These are phyloP conservation scores for Leishmania braziliensis DNA, from an alignment of 208 protist genomes.

Conservation along the genomic window DNA sequence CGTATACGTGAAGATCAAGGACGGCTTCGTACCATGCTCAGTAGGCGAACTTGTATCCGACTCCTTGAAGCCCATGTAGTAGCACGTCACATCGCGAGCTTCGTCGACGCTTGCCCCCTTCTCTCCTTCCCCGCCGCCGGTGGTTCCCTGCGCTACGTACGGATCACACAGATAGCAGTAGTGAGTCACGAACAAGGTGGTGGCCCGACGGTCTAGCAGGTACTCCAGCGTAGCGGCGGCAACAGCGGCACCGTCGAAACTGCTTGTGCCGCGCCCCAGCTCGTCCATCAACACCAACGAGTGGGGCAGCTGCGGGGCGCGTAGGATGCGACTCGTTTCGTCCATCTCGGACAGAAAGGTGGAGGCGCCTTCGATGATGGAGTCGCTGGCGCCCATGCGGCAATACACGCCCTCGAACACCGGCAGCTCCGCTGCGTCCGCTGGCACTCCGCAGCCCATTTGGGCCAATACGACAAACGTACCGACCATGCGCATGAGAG, in stretches of 20 bases:
- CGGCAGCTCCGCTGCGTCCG: constrained; percentile 71
- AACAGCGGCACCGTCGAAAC: constrained; percentile 94
- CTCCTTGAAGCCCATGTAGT: constrained; percentile 83
- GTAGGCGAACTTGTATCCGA: not conserved
- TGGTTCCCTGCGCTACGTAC: constrained; percentile 29
- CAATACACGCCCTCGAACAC: constrained; percentile 91
- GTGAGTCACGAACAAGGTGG: constrained; percentile 96
- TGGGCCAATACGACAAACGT: constrained; percentile 94
- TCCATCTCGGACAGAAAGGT: constrained; percentile 98
- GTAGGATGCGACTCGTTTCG: constrained; percentile 95
- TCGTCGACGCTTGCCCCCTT: not conserved
- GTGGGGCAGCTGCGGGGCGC: constrained; percentile 51
- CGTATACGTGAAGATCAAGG: constrained; percentile 87
- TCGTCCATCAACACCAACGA: constrained; percentile 97
- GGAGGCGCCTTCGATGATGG: constrained; percentile 89
- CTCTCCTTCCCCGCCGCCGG: not conserved
- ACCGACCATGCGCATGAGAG: constrained; percentile 93
- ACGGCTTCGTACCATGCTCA: constrained; percentile 9
- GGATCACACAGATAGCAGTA: constrained; percentile 88
- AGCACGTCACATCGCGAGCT: constrained; percentile 55
- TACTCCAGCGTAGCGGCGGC: constrained; percentile 93
- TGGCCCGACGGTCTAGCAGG: constrained; percentile 60
- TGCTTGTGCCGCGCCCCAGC: constrained; percentile 95
- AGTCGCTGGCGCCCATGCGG: constrained; percentile 95
- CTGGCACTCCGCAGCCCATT: constrained; percentile 95